Conservation (phyloP, 768 basidiomycete species). For the Leccinum pellstonianum region DNA sequence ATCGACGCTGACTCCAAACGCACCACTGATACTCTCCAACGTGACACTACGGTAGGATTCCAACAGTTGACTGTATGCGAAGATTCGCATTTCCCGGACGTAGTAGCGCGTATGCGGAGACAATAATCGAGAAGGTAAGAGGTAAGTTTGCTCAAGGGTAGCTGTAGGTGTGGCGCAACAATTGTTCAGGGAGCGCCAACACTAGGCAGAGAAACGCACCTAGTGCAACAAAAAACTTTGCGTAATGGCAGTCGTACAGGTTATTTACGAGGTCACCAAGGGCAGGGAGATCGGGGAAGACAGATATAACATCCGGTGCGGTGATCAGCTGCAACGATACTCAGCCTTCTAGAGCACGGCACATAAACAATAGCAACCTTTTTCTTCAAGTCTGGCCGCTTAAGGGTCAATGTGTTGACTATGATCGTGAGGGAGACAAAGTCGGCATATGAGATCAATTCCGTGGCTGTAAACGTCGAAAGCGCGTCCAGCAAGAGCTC, state of each 20-base stretch:
- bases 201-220: constrained; percentile 43
- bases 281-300: constrained; percentile 77
- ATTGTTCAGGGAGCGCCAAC: constrained; percentile 4
- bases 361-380: constrained; percentile 49
- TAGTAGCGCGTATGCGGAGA: constrained; percentile 87
- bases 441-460: constrained; percentile 84
- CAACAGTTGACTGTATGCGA: constrained; percentile 89
- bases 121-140: constrained; percentile 85
- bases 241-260: constrained; percentile 91
- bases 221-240: constrained; percentile 89
- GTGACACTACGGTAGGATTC: constrained; percentile 90
- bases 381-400: constrained; percentile 86
- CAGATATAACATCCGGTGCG: constrained; percentile 85
- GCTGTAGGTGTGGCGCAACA: constrained; percentile 43
- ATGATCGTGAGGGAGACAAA: constrained; percentile 87
- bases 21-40: constrained; percentile 76
- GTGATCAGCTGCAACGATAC: constrained; percentile 59
- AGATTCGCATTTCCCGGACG: constrained; percentile 93
- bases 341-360: constrained; percentile 5
- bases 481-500: constrained; percentile 87
- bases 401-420: constrained; percentile 70
- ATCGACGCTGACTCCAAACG: constrained; percentile 86
- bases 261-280: constrained; percentile 83
- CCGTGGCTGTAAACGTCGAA: constrained; percentile 91
- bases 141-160: constrained; percentile 82